Percentiles rank a stretch among this genome's conserved stretches.
Evolutionary conservation across 768 basidiomycete genomes (phyloP).

Genomic region (Boletus rufocinnamomeus): DNA sequence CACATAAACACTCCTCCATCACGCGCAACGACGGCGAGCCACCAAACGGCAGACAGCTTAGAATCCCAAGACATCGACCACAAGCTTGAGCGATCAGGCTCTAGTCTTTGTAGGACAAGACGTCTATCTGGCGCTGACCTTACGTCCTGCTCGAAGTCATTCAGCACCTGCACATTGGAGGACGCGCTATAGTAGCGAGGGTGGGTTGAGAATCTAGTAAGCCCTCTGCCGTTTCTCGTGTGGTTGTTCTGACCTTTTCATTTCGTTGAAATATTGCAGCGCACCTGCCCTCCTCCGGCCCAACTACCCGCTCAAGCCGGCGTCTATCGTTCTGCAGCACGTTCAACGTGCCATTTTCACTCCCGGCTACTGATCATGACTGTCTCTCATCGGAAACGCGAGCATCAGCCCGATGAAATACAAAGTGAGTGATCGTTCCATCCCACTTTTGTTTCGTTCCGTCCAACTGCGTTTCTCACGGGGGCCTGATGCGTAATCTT

Average conservation of each 20-base stretch:
- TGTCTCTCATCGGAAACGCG: conserved; percentile 66
- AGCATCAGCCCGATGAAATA: conserved; percentile 64
- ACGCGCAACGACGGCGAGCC: conserved; percentile 16
- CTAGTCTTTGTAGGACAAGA: neutral
- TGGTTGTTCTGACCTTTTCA: neutral
- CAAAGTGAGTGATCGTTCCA: conserved; percentile 47
- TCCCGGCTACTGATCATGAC: conserved; percentile 45
- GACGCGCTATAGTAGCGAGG: neutral
- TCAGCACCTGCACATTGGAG: neutral
- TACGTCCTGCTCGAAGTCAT: neutral
- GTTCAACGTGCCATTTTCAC: neutral
- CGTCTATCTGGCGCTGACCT: neutral
- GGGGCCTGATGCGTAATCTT: conserved; percentile 29
- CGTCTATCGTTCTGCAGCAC: neutral
- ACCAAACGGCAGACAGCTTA: neutral
- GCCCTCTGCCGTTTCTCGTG: neutral
- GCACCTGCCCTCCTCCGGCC: neutral
- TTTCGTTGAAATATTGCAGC: neutral
- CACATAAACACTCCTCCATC: conserved; percentile 12
- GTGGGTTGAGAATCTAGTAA: conserved; percentile 2
- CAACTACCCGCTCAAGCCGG: neutral
- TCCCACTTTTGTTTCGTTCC: neutral
- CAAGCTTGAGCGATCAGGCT: neutral
- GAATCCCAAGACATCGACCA: neutral
- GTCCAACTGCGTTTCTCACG: conserved; percentile 30